Evolutionary conservation across 805 yeast genomes (phyloP), one percentile per base, ranked within the genome.

Genomic region (Candida incommunis): DNA sequence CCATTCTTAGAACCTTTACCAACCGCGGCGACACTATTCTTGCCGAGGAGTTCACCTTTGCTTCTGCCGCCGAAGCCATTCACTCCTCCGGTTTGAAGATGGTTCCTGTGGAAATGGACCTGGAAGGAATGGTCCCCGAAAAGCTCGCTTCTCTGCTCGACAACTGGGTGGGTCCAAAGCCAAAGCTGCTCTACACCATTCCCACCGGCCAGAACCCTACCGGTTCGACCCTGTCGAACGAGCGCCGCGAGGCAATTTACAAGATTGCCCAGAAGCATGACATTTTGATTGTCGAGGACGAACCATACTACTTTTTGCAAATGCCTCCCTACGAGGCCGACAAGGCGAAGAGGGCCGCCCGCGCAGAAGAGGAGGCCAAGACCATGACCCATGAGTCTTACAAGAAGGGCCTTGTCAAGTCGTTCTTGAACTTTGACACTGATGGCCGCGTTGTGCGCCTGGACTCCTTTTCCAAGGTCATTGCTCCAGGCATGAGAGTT

Each of bases 121-220:
- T 72, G 22, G 70, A 72, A 49, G 97, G 97, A 50, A 71, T 86
- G 43, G 63, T 80, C 44, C 94, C 95, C 13, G 80, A 75, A 48
- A 73, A 74, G 43, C 68, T 90, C 45, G 88, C 70, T 31, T 54
- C 61, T 9, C 62, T 79, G 44, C 66, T 90, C 56, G 74, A 70
- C 49, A 67, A 72, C 58, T 88, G 96, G 96, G 69, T 64, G 31
- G 64, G 63, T 4, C 74, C 75, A 48, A 78, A 78, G 64, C 97
- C 97, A 53, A 86, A 82, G 64, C 68, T 90, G 48, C 70, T 90
- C 54, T 92, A 92, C 75, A 79, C 92, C 35, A 85, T 90, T 55
- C 81, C 92, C 52, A 92, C 97, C 5, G 98, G 98, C 50, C 97
- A 92, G 69, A 90, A 90, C 72, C 98, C 98, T 51, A 88, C 96